Evolutionary conservation across 192 early-diverging fungal genomes (phyloP).

Genomic region (Funneliformis mosseae): DNA sequence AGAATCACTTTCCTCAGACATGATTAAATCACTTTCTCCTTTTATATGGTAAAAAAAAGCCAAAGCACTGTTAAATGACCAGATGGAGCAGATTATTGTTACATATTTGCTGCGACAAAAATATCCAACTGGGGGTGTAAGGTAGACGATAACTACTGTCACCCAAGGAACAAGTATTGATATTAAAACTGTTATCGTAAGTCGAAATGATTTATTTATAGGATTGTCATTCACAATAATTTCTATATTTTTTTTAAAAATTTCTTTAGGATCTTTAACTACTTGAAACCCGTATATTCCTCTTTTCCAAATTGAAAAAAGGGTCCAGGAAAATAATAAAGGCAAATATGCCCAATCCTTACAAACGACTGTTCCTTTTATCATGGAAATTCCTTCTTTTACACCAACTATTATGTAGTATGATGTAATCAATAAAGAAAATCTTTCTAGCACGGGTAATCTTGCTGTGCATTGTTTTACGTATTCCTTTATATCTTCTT

Average conservation of each 20-base stretch:
- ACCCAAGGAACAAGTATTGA: background rate
- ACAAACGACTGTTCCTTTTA: background rate
- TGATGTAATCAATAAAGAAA: background rate
- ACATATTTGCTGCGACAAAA: background rate
- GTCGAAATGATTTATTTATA: no score
- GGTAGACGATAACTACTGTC: background rate
- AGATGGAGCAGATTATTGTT: background rate
- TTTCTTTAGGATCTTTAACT: background rate
- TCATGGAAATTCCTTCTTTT: background rate
- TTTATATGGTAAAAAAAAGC: background rate
- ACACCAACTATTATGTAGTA: conserved; percentile 9
- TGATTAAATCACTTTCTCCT: no score
- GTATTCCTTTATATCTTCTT: background rate
- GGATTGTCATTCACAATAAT: background rate
- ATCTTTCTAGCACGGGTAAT: background rate
- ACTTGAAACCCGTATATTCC: background rate
- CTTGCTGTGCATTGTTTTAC: background rate
- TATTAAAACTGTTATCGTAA: background rate
- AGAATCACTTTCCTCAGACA: no score
- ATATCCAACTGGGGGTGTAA: background rate
- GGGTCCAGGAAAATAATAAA: background rate
- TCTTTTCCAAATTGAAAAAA: background rate
- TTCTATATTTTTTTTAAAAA: background rate
- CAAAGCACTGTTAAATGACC: background rate
- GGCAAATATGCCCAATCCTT: background rate